Base-by-base conservation (phyloP, 2,329 filamentous ascomycete species). In the Fusarium dlaminii region DNA sequence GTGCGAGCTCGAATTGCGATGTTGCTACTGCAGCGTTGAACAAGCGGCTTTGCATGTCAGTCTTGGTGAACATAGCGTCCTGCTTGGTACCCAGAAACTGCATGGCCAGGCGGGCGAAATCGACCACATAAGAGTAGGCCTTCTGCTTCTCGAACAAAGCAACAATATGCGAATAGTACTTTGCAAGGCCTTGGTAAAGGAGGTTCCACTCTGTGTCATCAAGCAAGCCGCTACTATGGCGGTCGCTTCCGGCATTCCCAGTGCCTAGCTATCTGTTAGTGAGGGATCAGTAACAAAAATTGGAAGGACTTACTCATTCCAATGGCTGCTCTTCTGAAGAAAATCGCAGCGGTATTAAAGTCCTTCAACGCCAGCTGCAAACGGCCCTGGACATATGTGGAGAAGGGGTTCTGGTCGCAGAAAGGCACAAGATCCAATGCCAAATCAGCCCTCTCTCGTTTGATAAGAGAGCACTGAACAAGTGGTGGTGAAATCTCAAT, bases 121-220 rank as follows among this genome's bases (percentile, higher is more conserved):
- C 94, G 11, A 94, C 89, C 45, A 97, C 94, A 78, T 93, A 93
- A 4, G 93, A 93, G 81, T 93, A 94, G 1, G 92, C 91, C 75
- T 92, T 93, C 48, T 90, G 89, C 75, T 89, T 90, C 80, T 98
- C 95, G 79, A 93, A 98, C 3, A 99, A 87, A 27, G 90, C 88
- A 18, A 95, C 89, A 57, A 98, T 89, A 81, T 99, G 96, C 46
- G 92, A 90, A 81, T 97, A 97, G 83, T 98, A 99, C 72, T 90
- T 91, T 10, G 94, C 89, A 45, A 95, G 87, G 4, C 96, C 96
- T 63, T 90, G 90, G 79, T 95, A 89, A 30, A 92, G 82, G 11
- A 90, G 82, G 39, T 87, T 89, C 86, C 91, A 92, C 74, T 98
- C 94, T 5, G 92, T 90, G 30, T 94, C 90, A 61, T 93, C 91